Evolutionary conservation across 1,284 basidiomycete species (phyloP), one percentile per base, ranked within the genome.

Genomic region (Ustilago nuda): DNA sequence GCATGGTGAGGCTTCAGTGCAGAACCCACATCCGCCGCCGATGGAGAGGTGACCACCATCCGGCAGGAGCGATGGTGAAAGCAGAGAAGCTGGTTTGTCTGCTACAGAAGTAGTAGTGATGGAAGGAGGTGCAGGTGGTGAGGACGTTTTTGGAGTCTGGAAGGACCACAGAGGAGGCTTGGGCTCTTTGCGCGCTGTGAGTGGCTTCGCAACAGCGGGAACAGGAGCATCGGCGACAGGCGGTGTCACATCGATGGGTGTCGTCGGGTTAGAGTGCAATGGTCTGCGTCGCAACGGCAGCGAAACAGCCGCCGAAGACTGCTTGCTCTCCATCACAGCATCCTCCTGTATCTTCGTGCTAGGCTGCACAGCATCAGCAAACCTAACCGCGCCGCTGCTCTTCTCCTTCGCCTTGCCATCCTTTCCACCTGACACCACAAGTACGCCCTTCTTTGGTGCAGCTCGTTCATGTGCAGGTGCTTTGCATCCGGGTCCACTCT

Each of bases 21-120:
- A 83, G 56, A 83, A 83, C 3, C 81, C 81, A 41, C 82, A 83
- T 30, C 81, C 82, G 7, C 78, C 64, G 8, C 72, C 77, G 23
- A 80, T 56, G 2, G 59, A 58, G 6, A 76, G 54, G 30, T 70
- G 60, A 9, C 56, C 59, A 7, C 66, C 69, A 15, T 72, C 27
- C 1, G 64, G 61, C 23, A 71, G 48, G 6, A 72, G 55, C 1
- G 62, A 73, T 1, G 68, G 72, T 4, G 76, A 72, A 17, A 58
- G 56, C 3, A 71, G 66, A 15, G 66, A 67, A 8, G 36, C n/a
- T 0, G 52, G 1, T 19, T 60, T 63, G 15, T 58, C 43, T 7
- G 56, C 6, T 8, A 11, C 23, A 41, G 11, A 13, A 8, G 39
- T 35, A n/a, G 53, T 23, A 6, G 57, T 55, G 19, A 58, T 8